Base-by-base conservation (phyloP, 208 protist genomes). In the Trypanosoma caninum region DNA sequence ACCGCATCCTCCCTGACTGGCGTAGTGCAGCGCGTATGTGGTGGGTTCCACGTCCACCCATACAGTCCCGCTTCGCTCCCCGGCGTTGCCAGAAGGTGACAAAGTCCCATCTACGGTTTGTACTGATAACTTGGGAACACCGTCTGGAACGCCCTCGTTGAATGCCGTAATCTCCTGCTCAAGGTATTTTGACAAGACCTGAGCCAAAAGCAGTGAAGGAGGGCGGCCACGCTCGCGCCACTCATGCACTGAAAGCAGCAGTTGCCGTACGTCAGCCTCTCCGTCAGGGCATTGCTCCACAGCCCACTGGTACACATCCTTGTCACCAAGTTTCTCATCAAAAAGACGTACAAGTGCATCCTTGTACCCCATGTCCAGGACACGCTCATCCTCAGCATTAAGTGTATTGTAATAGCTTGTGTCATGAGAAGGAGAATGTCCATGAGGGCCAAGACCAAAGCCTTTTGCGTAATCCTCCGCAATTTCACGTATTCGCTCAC, bases 401-500 rank as follows among this genome's bases (percentile, higher is more conserved):
- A 92, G 68, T 18, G 80, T 91, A 57, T 93, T 83, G 55, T 72
- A 83, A 56, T 78, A 76, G 6, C 55, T 27, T 20, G 59, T 83
- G 70, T 89, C 81, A 64, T 86, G 75, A 27, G 68, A 63, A 27
- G 89, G 89, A 7, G 84, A 86, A 54, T 89, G 83, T 0, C 80
- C 80, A 69, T 90, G 77, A 38, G 89, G 85, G 8, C 85, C 85
- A 3, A 95, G 69, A 34, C 89, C 89, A 68, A 95, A 95, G 28
- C 89, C 89, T 35, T 89, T 85, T 16, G 71, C 62, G 58, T 84
- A 91, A 70, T 95, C 84, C 14, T 76, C 77, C 16, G 71, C 76
- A 37, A 95, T 82, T 34, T 77, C 82, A 38, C 82, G 84, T 51
- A 95, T 82, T 51, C 89, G 89, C 66, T 95, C 86, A 14, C 85